A percentile compares a stretch with the other conserved stretches of the same genome.
phyloP scores from a whole-genome alignment of 768 basidiomycete species.

The Phaeotremella fagi region DNA sequence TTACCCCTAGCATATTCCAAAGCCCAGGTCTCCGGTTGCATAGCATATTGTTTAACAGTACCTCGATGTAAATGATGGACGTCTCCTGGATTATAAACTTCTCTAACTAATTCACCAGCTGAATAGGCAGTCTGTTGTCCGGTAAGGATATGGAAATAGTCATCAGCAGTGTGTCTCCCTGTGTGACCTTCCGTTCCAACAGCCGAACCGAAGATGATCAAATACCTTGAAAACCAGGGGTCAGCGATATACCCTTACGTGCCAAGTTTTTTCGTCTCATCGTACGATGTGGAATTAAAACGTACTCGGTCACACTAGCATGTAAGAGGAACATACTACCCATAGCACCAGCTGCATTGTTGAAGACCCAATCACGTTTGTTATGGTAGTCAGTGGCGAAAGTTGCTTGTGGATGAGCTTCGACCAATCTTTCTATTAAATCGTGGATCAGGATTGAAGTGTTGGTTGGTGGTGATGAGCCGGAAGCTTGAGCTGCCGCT shows the following conservation, averaged over 20 bases:
- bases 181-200: conserved; percentile 95
- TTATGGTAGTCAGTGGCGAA: conserved; percentile 45
- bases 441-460: conserved; percentile 70
- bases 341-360: conserved; percentile 97
- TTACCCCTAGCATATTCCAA: conserved; percentile 88
- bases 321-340: conserved; percentile 95
- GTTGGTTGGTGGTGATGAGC: conserved; percentile 46
- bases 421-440: conserved; percentile 73
- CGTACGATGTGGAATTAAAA: too few relatives aligned
- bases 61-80: conserved; percentile 81
- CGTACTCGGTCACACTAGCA: conserved; percentile 90
- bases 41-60: conserved; percentile 91
- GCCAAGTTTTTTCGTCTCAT: too few relatives aligned
- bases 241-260: too few relatives aligned
- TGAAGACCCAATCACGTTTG: conserved; percentile 83
- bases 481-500: conserved; percentile 41
- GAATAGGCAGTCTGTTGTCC: conserved; percentile 93
- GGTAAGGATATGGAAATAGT: conserved; percentile 91
- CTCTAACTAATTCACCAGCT: conserved; percentile 76
- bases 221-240: conserved; percentile 35
- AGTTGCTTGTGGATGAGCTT: conserved; percentile 59
- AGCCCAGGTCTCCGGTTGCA: conserved; percentile 93
- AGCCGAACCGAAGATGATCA: conserved; percentile 81
- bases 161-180: conserved; percentile 91
- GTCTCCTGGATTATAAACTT: conserved; percentile 73